Percentiles rank a stretch among this genome's conserved stretches.
phyloP scores from a whole-genome alignment of 225 moss, liverwort and hornwort genomes.

The Bryum argenteum region DNA sequence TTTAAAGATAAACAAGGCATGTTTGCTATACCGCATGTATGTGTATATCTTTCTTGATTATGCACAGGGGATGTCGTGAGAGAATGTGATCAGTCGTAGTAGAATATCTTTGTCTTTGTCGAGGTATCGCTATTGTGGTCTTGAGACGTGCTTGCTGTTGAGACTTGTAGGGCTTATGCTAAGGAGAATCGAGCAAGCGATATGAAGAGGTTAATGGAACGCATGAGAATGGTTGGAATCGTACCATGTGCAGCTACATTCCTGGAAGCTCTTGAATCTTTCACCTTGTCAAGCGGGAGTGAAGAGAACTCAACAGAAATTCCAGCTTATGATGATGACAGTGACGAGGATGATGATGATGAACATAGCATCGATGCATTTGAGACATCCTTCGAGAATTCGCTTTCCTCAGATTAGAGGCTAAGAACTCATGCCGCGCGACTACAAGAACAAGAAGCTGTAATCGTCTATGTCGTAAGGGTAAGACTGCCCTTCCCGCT shows the following conservation, averaged over 20 bases:
- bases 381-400: conserved; percentile 20
- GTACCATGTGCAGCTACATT: conserved; percentile 72
- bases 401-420: conserved; percentile 22
- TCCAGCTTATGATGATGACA: conserved; percentile 37
- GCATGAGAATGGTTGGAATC: conserved; percentile 65
- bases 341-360: conserved; percentile 21
- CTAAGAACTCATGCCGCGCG: conserved; percentile 16
- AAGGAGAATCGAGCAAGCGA: conserved; percentile 46
- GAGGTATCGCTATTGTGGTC: background rate
- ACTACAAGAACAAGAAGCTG: conserved; percentile 22
- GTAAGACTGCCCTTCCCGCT: conserved; percentile 19
- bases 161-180: conserved; percentile 54
- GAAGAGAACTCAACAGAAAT: conserved; percentile 27
- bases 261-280: conserved; percentile 67
- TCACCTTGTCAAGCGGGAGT: conserved; percentile 36
- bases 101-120: background rate
- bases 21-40: background rate
- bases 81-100: background rate
- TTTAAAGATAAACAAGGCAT: conserved; percentile 13
- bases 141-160: conserved; percentile 21
- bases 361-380: conserved; percentile 27
- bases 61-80: conserved; percentile 12
- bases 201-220: conserved; percentile 64
- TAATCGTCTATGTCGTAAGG: background rate
- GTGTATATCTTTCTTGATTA: conserved; percentile 7